Percentiles rank a stretch among this genome's conserved stretches.
Conservation (phyloP, 352 stramenopile species). For the Poterioochromonas sp. region DNA sequence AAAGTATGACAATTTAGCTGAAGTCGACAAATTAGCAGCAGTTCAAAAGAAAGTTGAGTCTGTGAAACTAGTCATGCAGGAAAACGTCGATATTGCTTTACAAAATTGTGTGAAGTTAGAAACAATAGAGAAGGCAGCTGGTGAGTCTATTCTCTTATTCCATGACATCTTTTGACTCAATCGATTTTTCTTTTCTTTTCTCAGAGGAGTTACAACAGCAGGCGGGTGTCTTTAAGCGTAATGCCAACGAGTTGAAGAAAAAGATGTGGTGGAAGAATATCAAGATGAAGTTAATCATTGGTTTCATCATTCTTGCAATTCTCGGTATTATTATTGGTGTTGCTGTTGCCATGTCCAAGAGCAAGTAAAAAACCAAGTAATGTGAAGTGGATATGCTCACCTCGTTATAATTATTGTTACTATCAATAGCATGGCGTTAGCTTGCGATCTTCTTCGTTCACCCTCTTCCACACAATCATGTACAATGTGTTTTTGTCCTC, state of each 20-base stretch:
- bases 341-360: not conserved
- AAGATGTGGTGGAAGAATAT: constrained; percentile 36
- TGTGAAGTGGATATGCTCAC: no score
- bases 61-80: constrained; percentile 37
- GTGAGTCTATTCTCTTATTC: not conserved
- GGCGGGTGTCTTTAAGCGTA: constrained; percentile 34
- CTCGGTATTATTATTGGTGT: constrained; percentile 30
- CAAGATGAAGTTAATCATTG: constrained; percentile 35
- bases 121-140: constrained; percentile 31
- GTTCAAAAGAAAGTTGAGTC: constrained; percentile 34
- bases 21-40: constrained; percentile 34
- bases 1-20: constrained; percentile 37
- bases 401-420: no score
- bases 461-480: no score
- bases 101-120: constrained; percentile 36
- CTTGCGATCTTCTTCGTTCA: no score
- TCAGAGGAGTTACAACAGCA: constrained; percentile 34
- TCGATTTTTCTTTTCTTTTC: not conserved
- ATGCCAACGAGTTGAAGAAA: constrained; percentile 34
- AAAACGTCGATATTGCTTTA: constrained; percentile 36
- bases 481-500: no score
- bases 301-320: constrained; percentile 9
- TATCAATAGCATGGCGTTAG: no score
- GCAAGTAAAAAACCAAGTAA: no score
- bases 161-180: not conserved